These are phyloP conservation scores for Zymoseptoria ardabiliae DNA, from an alignment of 2,329 filamentous ascomycete species.

Conservation along the genomic window DNA sequence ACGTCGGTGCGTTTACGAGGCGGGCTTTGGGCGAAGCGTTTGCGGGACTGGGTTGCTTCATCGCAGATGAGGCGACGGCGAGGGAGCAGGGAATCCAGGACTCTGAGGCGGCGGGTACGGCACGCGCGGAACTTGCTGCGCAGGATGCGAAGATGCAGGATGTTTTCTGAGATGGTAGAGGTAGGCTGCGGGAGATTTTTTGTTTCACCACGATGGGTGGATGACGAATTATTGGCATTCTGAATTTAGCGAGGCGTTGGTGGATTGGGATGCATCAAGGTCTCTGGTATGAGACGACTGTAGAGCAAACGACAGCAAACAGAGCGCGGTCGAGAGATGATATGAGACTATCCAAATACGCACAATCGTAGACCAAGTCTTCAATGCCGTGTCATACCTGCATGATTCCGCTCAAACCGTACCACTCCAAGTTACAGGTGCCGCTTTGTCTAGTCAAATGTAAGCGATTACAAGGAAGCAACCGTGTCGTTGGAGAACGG, in stretches of 20 bases:
- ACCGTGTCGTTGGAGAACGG: too few relatives aligned
- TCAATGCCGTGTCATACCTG: not conserved
- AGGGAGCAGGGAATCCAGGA: constrained; percentile 31
- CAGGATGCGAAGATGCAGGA: constrained; percentile 47
- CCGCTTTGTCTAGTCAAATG: too few relatives aligned
- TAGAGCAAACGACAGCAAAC: not conserved
- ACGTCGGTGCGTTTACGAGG: constrained; percentile 71
- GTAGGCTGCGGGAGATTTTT: too few relatives aligned
- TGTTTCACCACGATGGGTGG: not conserved
- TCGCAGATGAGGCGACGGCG: constrained; percentile 61
- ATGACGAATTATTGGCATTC: not conserved
- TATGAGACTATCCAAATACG: too few relatives aligned
- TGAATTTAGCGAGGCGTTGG: not conserved
- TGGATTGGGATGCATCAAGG: not conserved
- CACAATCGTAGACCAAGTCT: not conserved
- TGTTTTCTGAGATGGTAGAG: constrained; percentile 26
- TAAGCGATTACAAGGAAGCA: too few relatives aligned
- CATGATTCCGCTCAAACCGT: too few relatives aligned
- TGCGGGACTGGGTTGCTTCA: constrained; percentile 76
- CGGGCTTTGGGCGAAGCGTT: constrained; percentile 84
- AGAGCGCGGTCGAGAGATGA: not conserved
- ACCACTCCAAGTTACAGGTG: too few relatives aligned
- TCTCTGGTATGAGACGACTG: not conserved
- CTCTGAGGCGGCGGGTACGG: constrained; percentile 22
- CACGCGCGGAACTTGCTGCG: constrained; percentile 48